A percentile compares a stretch with the other conserved stretches of the same genome.
These are phyloP conservation scores for Fusarium sublunatum DNA, from an alignment of 2,329 filamentous ascomycete species.

Conservation along the genomic window DNA sequence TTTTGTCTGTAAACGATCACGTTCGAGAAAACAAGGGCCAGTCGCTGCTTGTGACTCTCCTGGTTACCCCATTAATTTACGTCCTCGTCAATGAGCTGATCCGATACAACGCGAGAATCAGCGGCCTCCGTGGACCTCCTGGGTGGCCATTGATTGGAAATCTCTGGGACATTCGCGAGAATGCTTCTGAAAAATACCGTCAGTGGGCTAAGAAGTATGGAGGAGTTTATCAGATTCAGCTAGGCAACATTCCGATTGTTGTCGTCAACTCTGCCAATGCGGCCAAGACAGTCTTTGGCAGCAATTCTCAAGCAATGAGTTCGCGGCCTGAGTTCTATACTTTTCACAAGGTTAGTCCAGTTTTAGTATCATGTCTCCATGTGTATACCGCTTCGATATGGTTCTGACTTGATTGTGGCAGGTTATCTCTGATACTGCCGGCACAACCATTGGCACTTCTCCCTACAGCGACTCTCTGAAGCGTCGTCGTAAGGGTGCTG, in stretches of 20 bases:
- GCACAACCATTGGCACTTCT: conserved; percentile 75
- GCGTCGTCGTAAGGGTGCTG: conserved; percentile 71
- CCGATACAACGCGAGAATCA: conserved; percentile 57
- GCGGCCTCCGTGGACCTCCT: conserved; percentile 59
- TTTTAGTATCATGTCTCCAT: too few species aligned
- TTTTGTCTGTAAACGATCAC: conserved; percentile 35
- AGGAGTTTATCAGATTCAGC: conserved; percentile 65
- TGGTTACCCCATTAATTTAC: conserved; percentile 56
- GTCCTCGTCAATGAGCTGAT: conserved; percentile 62
- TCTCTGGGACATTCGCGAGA: conserved; percentile 63
- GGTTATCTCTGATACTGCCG: conserved; percentile 72
- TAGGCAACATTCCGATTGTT: conserved; percentile 67
- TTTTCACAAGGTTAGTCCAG: conserved; percentile 64
- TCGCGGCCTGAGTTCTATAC: conserved; percentile 69
- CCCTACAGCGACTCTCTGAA: conserved; percentile 75
- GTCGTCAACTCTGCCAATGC: conserved; percentile 66
- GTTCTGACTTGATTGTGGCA: conserved; percentile 37
- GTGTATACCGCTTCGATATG: neutral
- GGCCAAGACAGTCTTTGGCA: conserved; percentile 62
- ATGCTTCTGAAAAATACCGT: conserved; percentile 68
- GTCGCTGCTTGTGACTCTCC: conserved; percentile 35
- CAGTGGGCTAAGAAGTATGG: conserved; percentile 62
- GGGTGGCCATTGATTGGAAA: conserved; percentile 67
- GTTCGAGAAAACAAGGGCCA: conserved; percentile 40
- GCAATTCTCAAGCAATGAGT: conserved; percentile 64